Percentiles rank a stretch among this genome's conserved stretches.
Conservation (phyloP, 2,329 filamentous ascomycete genomes). For the Drechslera avenae region DNA sequence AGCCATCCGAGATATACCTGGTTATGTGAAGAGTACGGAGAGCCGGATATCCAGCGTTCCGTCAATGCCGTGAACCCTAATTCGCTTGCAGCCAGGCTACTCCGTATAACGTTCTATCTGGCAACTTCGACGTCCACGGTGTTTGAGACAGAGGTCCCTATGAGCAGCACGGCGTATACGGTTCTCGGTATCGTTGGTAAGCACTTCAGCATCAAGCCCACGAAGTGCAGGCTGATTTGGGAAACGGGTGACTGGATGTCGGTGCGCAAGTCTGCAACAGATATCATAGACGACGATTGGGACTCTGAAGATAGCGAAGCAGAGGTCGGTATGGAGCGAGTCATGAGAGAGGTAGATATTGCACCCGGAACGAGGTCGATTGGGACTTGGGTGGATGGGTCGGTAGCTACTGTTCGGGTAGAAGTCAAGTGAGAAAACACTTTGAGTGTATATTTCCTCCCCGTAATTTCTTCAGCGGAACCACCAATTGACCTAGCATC, state of each 20-base stretch:
- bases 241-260: slow-evolving; percentile 93
- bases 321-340: slow-evolving; percentile 70
- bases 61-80: slow-evolving; percentile 66
- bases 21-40: slow-evolving; percentile 77
- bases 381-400: slow-evolving; percentile 80
- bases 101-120: slow-evolving; percentile 63
- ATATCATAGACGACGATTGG: slow-evolving; percentile 58
- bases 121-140: slow-evolving; percentile 11
- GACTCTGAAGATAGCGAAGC: slow-evolving; percentile 50
- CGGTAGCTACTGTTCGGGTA: slow-evolving; percentile 72
- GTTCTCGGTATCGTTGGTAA: slow-evolving; percentile 78
- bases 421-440: slow-evolving; percentile 52
- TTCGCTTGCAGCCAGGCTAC: slow-evolving; percentile 79
- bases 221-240: slow-evolving; percentile 73
- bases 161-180: slow-evolving; percentile 77
- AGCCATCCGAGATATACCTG: slow-evolving; percentile 74
- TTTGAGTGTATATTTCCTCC: neutral
- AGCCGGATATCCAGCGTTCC: slow-evolving; percentile 64
- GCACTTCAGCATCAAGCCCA: slow-evolving; percentile 68
- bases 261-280: slow-evolving; percentile 64
- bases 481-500: slow-evolving; percentile 74
- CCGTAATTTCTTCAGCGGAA: slow-evolving; percentile 60
- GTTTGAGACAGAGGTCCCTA: slow-evolving; percentile 64
- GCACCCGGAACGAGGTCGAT: slow-evolving; percentile 79
- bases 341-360: slow-evolving; percentile 80